Base-by-base conservation (phyloP, 345 rosid genomes). In the Physaria fendleri region DNA sequence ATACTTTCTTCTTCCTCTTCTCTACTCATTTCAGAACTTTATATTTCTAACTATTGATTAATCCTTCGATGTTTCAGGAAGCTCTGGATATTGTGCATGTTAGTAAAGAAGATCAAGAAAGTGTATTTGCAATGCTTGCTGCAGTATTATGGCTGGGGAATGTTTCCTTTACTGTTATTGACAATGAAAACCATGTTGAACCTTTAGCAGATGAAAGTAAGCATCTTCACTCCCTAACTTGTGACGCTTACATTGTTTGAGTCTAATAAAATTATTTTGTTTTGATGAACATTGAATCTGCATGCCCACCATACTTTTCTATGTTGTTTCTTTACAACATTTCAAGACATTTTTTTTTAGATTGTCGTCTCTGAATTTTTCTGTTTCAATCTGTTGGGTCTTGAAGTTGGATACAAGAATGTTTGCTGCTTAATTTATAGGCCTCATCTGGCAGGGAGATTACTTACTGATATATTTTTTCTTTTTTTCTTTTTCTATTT, bases 101-200 rank as follows among this genome's bases (percentile, higher is more conserved):
- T 56, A 87, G 83, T 83, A 81, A 83, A 79, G 95, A 87, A 74
- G 91, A 93, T 76, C 99, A 93, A 65, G 97, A 93, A 56, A 86
- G 81, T 75, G 94, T 87, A 6, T 93, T 89, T 59, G 85, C 97
- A 54, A 89, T 89, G 95, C 89, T 93, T 66, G 83, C 99, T 67
- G 97, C 99, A 30, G 97, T 93, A n/a, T 50, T 93, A 55, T 93
- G 99, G 97, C 73, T 93, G 49, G 99, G 99, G 79, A 85, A 93
- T 60, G 71, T 87, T 74, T 82, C 90, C 9, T 89, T 93, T 74
- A 62, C 80, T 7, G 45, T 81, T 48, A 77, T 83, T 62, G 99
- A 93, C 77, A 89, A 83, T 74, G 99, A 93, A 78, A 87, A 87
- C 76, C 99, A 93, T 66, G 92, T 83, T 64, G 94, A 93, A 76